These are phyloP conservation scores for Eragrostis tef DNA, from an alignment of 202 grass and related monocot species.

Conservation along the genomic window DNA sequence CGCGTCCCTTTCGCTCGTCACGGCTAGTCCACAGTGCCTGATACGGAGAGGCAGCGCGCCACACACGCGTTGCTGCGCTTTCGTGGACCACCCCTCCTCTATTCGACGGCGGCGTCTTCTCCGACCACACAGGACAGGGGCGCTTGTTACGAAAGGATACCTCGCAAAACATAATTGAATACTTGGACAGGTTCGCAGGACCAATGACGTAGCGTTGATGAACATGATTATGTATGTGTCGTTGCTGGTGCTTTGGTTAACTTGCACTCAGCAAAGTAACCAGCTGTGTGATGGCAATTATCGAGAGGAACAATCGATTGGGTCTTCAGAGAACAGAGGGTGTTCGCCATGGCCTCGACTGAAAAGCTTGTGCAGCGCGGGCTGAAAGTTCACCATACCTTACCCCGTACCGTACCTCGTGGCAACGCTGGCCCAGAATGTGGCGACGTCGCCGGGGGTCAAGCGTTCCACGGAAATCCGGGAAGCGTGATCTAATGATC, in stretches of 20 bases:
- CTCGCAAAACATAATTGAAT: background rate
- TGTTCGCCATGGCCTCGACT: too few species aligned
- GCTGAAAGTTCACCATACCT: too few species aligned
- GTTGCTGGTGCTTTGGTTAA: background rate
- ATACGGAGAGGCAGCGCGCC: conserved; percentile 6
- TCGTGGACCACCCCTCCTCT: conserved; percentile 11
- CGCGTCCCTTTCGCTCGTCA: conserved; percentile 41
- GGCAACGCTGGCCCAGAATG: background rate
- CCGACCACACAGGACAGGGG: background rate
- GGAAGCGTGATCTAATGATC: background rate
- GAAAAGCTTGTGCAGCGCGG: too few species aligned
- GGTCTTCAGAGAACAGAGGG: too few species aligned
- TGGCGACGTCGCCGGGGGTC: background rate
- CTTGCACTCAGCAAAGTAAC: too few species aligned
- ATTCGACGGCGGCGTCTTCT: background rate
- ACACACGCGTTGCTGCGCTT: conserved; percentile 39
- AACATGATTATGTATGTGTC: background rate
- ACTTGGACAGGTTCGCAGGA: background rate
- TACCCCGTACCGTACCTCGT: too few species aligned
- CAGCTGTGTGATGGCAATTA: too few species aligned
- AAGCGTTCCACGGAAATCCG: background rate
- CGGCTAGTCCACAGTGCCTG: conserved; percentile 30
- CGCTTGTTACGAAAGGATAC: conserved; percentile 6
- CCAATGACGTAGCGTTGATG: too few species aligned
- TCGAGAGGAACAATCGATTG: too few species aligned